A percentile compares a stretch with the other conserved stretches of the same genome.
Evolutionary conservation across 768 basidiomycete species (phyloP).

Genomic region (Hygrocybe punicea): DNA sequence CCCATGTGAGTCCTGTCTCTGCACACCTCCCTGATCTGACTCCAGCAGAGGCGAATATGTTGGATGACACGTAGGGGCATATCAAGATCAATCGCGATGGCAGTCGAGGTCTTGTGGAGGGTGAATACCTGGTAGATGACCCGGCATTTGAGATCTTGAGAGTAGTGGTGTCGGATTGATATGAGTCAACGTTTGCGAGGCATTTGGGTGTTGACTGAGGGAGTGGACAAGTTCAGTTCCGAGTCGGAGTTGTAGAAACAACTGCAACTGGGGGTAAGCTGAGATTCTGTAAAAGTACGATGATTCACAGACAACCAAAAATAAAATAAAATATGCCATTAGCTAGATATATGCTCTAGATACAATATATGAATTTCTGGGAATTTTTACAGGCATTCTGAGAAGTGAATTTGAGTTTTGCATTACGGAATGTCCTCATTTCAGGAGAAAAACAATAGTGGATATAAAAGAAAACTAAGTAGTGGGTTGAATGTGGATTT

Average conservation of each 20-base stretch:
- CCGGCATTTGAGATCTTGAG: constrained; percentile 17
- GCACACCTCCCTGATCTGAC: constrained; percentile 15
- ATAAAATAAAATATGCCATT: too few species aligned
- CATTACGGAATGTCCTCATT: too few species aligned
- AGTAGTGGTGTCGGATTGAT: constrained; percentile 17
- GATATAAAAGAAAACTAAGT: too few species aligned
- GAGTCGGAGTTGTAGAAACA: background rate
- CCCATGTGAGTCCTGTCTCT: constrained; percentile 9
- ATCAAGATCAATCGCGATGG: constrained; percentile 18
- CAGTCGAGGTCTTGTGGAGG: constrained; percentile 10
- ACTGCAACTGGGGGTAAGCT: background rate
- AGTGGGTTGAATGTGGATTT: too few species aligned
- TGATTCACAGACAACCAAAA: background rate
- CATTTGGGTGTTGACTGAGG: background rate
- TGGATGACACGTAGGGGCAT: constrained; percentile 23
- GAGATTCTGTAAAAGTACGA: background rate
- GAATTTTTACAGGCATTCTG: too few species aligned
- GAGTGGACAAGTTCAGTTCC: background rate
- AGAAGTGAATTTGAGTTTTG: too few species aligned
- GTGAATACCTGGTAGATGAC: constrained; percentile 18
- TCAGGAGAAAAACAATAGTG: too few species aligned
- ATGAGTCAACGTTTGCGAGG: background rate
- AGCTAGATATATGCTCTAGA: too few species aligned
- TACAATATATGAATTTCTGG: too few species aligned
- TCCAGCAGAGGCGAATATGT: constrained; percentile 15